Base-by-base conservation (phyloP, 2,329 filamentous ascomycete species). In the Colletotrichum viniferum region DNA sequence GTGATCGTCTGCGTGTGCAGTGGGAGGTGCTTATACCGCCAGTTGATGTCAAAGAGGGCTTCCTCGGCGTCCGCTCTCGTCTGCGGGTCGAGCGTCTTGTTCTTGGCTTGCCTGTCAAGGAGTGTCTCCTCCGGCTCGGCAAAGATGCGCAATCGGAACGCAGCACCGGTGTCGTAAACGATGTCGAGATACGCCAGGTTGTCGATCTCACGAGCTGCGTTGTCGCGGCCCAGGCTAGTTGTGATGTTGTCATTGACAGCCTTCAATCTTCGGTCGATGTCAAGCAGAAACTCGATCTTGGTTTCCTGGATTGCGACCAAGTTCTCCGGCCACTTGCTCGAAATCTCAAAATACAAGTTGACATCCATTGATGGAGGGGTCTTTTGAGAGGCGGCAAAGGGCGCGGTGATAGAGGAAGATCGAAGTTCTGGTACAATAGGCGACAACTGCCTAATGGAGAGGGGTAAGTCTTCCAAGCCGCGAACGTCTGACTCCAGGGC, bases 301-400 rank as follows among this genome's bases (percentile, higher is more conserved):
- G 96, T 96, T 81, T 96, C 92, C 83, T 99, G 97, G 71, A 98
- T 98, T 7, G 96, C 96, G 5, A 91, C 91, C 10, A 98, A 86
- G 81, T 97, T 95, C 81, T 98, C 96, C 0, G 97, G 97, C 97
- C 97, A 99, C 79, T 95, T 94, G 61, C 92, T 93, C 8, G 97
- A 98, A 6, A 94, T 95, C 85, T 99, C 97, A 79, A 99, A 98
- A 81, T 96, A 96, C 63, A 99, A 89, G 56, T 96, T 90, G 36
- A 97, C 90, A 78, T 97, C 93, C 78, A 96, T 93, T 1, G 95
- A 93, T 30, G 83, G 81, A 69, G 87, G 79, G 21, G 84, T 85
- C 24, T 86, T 87, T 65, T 86, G 84, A 16, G 88, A 86, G 28
- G 86, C 85, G 52, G 88, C 83, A 4, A 83, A 78, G 1, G 92